Base-by-base conservation (phyloP, 352 stramenopile species). In the Albugo laibachii region DNA sequence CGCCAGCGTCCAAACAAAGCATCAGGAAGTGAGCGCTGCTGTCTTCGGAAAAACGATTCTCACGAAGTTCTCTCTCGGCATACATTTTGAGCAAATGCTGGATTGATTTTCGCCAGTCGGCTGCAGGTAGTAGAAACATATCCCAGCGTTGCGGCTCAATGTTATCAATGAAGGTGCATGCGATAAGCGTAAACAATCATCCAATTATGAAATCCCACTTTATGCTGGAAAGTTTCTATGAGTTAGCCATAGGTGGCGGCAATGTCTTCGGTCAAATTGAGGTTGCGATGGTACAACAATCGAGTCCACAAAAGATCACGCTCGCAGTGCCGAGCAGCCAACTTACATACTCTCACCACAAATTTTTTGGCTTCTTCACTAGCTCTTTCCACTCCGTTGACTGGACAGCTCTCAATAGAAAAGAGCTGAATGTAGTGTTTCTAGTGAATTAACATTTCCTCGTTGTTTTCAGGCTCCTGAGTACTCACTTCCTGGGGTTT, bases 301-400 rank as follows among this genome's bases (percentile, higher is more conserved):
- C 74, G 74, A 50, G 79, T 83, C 79, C 79, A 92, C 27, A 92
- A 52, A 43, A 92, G 49, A 48, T 92, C 79, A 35, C 79, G 76
- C 45, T 87, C 71, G 42, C 89, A 92, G 60, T 92, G 75, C 47
- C 79, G 64, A 11, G 63, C 63, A 13, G 79, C 77, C 11, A 81
- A 67, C n/a, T 65, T 66, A 48, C 89, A 82, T 10, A 89, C 54
- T 52, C 89, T 75, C 37, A 67, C 64, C 8, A 76, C 66, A 50
- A 86, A 92, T 35, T 74, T 50, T 54, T 88, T 63, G 8, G 76
- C 73, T 54, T 89, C 76, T 13, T 73, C 52, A 13, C 85, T 53
- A 21, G 76, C 76, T 16, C 70, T 63, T 24, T 84, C 76, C 12
- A 79, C 55, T 0, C n/a, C n/a, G n/a, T n/a, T n/a, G n/a, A n/a